A percentile compares a stretch with the other conserved stretches of the same genome.
These are phyloP conservation scores for Phytophthora podocarpi DNA, from an alignment of 352 stramenopile genomes.

Conservation along the genomic window DNA sequence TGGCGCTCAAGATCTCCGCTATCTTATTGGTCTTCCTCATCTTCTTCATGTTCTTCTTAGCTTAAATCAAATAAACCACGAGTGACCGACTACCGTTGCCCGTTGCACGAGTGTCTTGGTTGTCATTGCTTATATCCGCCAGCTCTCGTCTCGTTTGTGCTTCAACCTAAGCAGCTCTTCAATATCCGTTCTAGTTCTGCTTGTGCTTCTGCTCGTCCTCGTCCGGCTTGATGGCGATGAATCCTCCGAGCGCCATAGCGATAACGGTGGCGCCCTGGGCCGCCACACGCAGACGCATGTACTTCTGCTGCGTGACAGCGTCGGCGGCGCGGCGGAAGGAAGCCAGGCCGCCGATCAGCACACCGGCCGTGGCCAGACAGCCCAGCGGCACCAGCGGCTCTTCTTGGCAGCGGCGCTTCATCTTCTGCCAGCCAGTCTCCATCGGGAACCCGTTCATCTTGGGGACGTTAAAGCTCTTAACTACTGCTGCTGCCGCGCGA, in stretches of 20 bases:
- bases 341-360: slow-evolving; percentile 64
- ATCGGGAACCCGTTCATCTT: slow-evolving; percentile 41
- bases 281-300: slow-evolving; percentile 76
- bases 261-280: slow-evolving; percentile 78
- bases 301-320: slow-evolving; percentile 77
- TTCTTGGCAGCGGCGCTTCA: slow-evolving; percentile 73
- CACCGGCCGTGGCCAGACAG: slow-evolving; percentile 61
- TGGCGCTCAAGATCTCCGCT: slow-evolving; percentile 84
- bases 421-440: slow-evolving; percentile 82
- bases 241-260: slow-evolving; percentile 65
- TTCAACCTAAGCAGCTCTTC: slow-evolving; percentile 1
- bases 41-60: slow-evolving; percentile 91
- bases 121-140: too few species aligned
- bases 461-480: neutral
- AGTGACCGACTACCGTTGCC: slow-evolving; percentile 8
- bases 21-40: slow-evolving; percentile 90
- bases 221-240: slow-evolving; percentile 66
- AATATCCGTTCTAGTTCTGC: neutral
- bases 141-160: neutral
- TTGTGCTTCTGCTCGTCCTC: slow-evolving; percentile 28
- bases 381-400: slow-evolving; percentile 82
- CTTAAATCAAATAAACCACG: slow-evolving; percentile 54
- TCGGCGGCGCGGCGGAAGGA: slow-evolving; percentile 74
- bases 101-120: too few species aligned
- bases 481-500: slow-evolving; percentile 5